Base-by-base conservation (phyloP, 768 basidiomycete species). In the Rhodocollybia butyracea region DNA sequence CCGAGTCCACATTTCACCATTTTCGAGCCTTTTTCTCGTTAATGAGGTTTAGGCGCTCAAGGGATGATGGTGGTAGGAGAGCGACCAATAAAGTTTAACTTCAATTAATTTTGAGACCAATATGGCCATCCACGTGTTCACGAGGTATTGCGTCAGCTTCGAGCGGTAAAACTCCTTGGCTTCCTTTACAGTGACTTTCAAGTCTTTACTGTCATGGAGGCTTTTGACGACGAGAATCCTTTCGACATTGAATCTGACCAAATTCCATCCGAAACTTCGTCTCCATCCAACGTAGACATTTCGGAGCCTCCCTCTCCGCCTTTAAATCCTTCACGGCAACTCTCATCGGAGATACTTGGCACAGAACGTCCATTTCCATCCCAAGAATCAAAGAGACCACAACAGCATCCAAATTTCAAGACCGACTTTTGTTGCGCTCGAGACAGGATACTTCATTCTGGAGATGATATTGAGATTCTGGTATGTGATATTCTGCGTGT, bases 401-500 rank as follows among this genome's bases (percentile, higher is more conserved):
- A 79, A 3, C 76, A 76, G 50, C 36, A 26, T 22, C 68, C 76
- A 57, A 72, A 76, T n/a, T 76, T 73, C 71, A 92, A 89, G 78
- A 84, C 72, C 31, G 89, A 91, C 68, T 89, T 86, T 63, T 92
- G 90, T 66, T 92, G 90, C 63, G 69, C 76, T 24, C 77, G 86
- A 56, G 91, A 94, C 66, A 79, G 82, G 62, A 84, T 85, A 68
- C 65, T 94, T 58, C 91, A 94, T 70, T 87, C 85, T 0, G 89
- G 88, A 45, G 89, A 92, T 41, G 90, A 91, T 63, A 75, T 83
- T 19, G 91, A 92, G 72, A 88, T 94, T 62, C 65, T 82, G 73
- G 91, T 91, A 57, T 52, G 86, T 75, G 5, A 19, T 19, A 45
- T 26, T 36, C 56, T 50, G 34, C 46, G 27, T 36, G 13, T 32